Base-by-base conservation (phyloP, 208 protist species). In the Crithidia mellificae region DNA sequence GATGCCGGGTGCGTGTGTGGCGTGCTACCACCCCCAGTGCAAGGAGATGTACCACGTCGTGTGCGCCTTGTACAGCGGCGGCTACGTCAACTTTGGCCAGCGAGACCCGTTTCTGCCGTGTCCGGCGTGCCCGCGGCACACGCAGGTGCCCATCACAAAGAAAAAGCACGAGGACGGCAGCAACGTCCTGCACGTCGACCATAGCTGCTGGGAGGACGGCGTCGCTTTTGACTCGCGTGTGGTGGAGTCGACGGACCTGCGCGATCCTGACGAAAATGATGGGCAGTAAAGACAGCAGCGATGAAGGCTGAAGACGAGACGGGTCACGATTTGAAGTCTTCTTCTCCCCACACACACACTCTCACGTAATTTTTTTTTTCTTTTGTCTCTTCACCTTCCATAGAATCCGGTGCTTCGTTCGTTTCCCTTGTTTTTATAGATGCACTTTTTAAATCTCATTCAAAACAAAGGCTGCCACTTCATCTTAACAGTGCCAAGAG, bases 31-130 rank as follows among this genome's bases (percentile, higher is more conserved):
- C 61, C 90, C 90, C 0, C 76, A 85, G n/a, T 95, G 90, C 71
- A 72, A 72, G n/a, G 86, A 92, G 68, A 79, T 77, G 78, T 95
- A 87, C 66, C 90, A 95, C 77, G 66, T 80, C 2, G 74, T 95
- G 39, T 92, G 89, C 41, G 89, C 89, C 32, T 68, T 91, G 24
- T 95, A 88, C 76, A 86, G 78, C 27, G 54, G 76, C 49, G 90
- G 87, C 38, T 95, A 95, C 63, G 90, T 95, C 0, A 95, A 95
- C 57, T 92, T 95, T 72, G 90, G 90, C 17, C 88, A 93, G 62
- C 83, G 86, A 32, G 90, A 95, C 64, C 90, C 90, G 2, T 87
- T 81, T 50, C 39, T 91, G 72, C 90, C 90, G 12, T 92, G 85
- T 32, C 77, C 90, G 3, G 90, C 90, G 14, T 95, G 90, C 47